Evolutionary conservation across 768 basidiomycete species (phyloP), one percentile per base, ranked within the genome.

Genomic region (Chlorophyllum brunneum): DNA sequence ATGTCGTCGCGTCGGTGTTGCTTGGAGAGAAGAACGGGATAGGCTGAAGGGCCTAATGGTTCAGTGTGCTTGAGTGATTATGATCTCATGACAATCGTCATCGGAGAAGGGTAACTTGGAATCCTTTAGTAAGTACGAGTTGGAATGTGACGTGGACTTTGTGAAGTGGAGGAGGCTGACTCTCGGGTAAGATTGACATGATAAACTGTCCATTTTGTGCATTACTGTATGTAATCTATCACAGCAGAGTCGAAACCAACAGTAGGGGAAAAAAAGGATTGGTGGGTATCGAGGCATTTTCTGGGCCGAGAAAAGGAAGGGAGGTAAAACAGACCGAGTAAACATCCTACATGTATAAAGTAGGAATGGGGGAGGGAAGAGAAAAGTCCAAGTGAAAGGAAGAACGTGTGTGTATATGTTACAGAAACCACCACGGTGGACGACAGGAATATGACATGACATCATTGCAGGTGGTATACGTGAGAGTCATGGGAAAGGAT

Each of bases 401-500:
- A 23, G 24, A 4, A 24, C 33, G n/a, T 33, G 38, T 40, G n/a
- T 26, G 43, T 27, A 22, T 38, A 18, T 13, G 26, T 37, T 13
- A 43, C 38, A 46, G n/a, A 23, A 53, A 27, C 37, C 23, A 51
- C 31, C 8, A 13, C 23, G 31, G 16, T 39, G 37, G 22, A 6
- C 15, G 44, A 53, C 13, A 22, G 22, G 15, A 23, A 38, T 33
- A 44, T 41, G 33, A 45, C 51, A 45, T 46, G 29, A 53, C 51
- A 53, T 53, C 43, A 40, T 38, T 46, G 49, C 29, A 42, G n/a
- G 40, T 48, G 47, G 47, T 48, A 48, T 48, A 48, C 34, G 36
- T 26, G 24, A 8, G 36, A 36, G 16, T 16, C 27, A 33, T 30
- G 38, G 42, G 31, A 42, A 46, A 13, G 29, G 26, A 46, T 4